phyloP scores from a whole-genome alignment of 192 early-diverging fungal genomes.

The Backusella parvicylindrica region DNA sequence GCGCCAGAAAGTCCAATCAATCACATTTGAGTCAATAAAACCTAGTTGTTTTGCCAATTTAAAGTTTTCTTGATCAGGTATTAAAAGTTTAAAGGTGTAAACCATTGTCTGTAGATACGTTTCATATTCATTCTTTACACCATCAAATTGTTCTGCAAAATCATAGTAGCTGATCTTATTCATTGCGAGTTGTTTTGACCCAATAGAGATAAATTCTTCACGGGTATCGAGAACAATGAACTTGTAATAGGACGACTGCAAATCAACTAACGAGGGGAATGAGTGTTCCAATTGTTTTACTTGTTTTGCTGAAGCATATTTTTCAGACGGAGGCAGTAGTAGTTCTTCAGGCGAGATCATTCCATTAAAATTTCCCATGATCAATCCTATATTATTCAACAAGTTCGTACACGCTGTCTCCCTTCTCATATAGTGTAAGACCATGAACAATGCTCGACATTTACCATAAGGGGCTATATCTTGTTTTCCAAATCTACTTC shows the following conservation, averaged over 20 bases:
- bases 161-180: neutral
- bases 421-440: neutral
- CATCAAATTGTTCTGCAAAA: neutral
- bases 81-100: neutral
- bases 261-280: neutral
- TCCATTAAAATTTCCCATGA: neutral
- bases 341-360: neutral
- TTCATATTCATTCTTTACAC: neutral
- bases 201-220: neutral
- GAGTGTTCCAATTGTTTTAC: neutral
- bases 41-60: neutral
- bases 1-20: neutral
- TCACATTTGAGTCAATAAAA: neutral
- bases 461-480: neutral
- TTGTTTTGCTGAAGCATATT: neutral
- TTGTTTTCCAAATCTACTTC: neutral
- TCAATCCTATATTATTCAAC: neutral
- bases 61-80: neutral
- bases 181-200: neutral
- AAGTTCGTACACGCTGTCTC: neutral
- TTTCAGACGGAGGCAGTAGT: neutral
- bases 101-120: neutral
- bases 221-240: neutral
- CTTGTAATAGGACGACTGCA: neutral
- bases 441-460: neutral